Percentiles rank a stretch among this genome's conserved stretches.
Evolutionary conservation across 2,329 filamentous ascomycete genomes (phyloP).

Genomic region (Diaporthe amygdali): DNA sequence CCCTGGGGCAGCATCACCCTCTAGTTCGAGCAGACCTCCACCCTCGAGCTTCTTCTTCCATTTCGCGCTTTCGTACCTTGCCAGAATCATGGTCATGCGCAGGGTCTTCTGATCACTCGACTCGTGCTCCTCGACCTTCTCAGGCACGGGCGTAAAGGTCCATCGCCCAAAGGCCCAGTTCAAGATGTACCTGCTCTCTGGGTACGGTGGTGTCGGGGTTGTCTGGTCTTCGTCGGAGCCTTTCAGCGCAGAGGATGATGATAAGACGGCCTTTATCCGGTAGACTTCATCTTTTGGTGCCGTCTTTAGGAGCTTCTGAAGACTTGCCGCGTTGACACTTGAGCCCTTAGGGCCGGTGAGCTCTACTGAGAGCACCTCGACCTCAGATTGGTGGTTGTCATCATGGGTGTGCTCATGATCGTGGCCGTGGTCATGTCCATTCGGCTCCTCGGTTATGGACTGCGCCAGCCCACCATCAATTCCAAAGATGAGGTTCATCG

Average conservation of each 20-base stretch:
- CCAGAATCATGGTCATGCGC: conserved; percentile 78
- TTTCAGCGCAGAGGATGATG: conserved; percentile 49
- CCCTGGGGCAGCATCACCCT: conserved; percentile 47
- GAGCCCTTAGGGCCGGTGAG: conserved; percentile 52
- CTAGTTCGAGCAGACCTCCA: conserved; percentile 58
- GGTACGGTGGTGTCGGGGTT: conserved; percentile 34
- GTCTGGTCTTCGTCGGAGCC: conserved; percentile 57
- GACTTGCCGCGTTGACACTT: conserved; percentile 61
- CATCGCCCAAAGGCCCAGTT: conserved; percentile 99
- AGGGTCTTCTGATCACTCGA: conserved; percentile 61
- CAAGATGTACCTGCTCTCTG: conserved; percentile 74
- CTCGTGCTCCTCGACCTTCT: conserved; percentile 53
- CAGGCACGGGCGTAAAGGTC: conserved; percentile 74
- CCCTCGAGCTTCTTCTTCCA: conserved; percentile 77
- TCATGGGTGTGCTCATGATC: conserved; percentile 45
- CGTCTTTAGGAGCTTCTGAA: conserved; percentile 70
- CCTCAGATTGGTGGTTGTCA: conserved; percentile 78
- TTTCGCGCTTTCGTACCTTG: conserved; percentile 73
- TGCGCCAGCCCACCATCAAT: conserved; percentile 81
- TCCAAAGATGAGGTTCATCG: conserved; percentile 81
- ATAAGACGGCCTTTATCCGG: conserved; percentile 80
- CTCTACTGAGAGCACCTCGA: conserved; percentile 88
- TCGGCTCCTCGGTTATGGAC: conserved; percentile 50
- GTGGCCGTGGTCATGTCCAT: conserved; percentile 44
- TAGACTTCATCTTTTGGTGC: conserved; percentile 95